These are phyloP conservation scores for Coffea humblotiana DNA, from an alignment of 305 asterid species.

Conservation along the genomic window DNA sequence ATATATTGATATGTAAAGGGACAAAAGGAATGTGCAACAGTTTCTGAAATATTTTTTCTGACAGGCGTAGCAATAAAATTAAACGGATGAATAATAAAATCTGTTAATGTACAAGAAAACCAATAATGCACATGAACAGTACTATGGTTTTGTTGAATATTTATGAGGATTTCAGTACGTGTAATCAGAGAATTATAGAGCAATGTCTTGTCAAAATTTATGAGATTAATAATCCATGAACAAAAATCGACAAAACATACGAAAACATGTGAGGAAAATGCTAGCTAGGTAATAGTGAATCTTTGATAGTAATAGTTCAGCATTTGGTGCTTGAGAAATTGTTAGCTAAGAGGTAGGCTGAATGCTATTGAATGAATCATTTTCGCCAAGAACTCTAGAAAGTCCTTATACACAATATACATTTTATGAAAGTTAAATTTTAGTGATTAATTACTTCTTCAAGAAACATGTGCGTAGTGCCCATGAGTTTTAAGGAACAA, in stretches of 20 bases:
- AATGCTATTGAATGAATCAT: not conserved
- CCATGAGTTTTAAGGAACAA: not conserved
- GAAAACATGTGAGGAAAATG: no score
- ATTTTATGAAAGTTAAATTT: not conserved
- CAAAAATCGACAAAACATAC: not conserved
- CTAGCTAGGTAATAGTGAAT: not conserved
- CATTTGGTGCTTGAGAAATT: not conserved
- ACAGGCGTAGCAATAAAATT: not conserved
- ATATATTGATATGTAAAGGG: not conserved
- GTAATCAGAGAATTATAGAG: not conserved
- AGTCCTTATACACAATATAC: not conserved
- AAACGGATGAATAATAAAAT: no score
- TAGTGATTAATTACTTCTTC: not conserved
- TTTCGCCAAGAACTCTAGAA: not conserved
- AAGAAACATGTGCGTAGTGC: not conserved
- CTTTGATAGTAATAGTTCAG: not conserved
- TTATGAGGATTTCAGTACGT: constrained; percentile 6
- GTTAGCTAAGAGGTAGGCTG: not conserved
- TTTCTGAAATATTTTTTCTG: not conserved
- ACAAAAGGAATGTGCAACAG: constrained; percentile 21
- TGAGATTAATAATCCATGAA: not conserved
- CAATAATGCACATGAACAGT: constrained; percentile 19
- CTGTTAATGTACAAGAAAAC: not conserved
- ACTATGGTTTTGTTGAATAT: not conserved
- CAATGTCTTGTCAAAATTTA: not conserved